Evolutionary conservation across 257 asterid genomes (phyloP), one percentile per base, ranked within the genome.

Genomic region (Fraxinus cuspidata): DNA sequence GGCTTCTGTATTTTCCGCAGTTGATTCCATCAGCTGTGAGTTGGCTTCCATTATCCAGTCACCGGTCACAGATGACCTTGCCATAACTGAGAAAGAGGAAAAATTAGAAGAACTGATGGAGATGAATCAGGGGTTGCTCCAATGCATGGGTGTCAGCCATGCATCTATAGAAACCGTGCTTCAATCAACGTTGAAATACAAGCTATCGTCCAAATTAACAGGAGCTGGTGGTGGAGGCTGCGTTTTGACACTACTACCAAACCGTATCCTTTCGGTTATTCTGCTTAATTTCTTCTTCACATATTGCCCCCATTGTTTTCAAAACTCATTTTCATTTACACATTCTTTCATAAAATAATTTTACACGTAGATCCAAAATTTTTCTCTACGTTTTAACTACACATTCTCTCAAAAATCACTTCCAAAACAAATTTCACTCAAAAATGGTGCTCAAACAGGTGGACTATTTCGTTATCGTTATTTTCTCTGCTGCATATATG

Each of bases 221-320:
- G 99, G 99, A 85, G 99, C 99, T 77, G 99, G 99, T 72, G 99
- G 99, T 72, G 99, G 99, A 65, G 99, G 99, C 83, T 95, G 99
- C 66, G 97, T 93, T 83, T 81, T 95, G 88, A 95, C 99, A 7
- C 89, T 95, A 7, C 85, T 95, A 38, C 99, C 98, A 31, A 85
- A 90, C n/a, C 47, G 97, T 94, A 94, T 94, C 98, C 98, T 72
- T 87, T 73, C 15, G 49, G 4, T 72, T 40, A 47, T 83, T 69
- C 67, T 58, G 31, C 77, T 78, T 15, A 11, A 69, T 29, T 71
- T 38, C 76, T 74, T 63, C n/a, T 23, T 44, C 32, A 40, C 16
- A 8, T 21, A 25, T 15, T 70, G n/a, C 42, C 40, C 44, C 29
- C 29, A 2, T 28, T 28, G 29, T 28, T 28, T 28, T 29, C 32